Base-by-base conservation (phyloP, 495 filamentous ascomycete species). In the Clohesyomyces aquaticus region DNA sequence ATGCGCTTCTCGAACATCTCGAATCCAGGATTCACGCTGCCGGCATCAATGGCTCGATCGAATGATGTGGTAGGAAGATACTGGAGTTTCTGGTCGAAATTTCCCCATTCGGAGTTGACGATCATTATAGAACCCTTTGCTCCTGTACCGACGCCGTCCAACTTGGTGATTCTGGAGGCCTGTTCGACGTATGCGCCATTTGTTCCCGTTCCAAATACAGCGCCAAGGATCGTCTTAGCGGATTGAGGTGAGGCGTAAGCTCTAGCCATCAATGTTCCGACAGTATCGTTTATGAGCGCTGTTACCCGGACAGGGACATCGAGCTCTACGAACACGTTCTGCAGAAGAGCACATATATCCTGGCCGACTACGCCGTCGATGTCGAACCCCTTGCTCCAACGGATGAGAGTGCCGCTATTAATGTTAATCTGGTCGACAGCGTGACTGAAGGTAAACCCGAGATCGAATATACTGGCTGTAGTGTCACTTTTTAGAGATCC, bases 331-430 rank as follows among this genome's bases (percentile, higher is more conserved):
- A 98, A 76, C 29, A 91, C 89, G 42, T 80, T 83, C 77, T 96
- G 91, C 61, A 98, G 88, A 73, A 91, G 88, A 52, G 93, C 92
- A 43, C 96, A 92, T 21, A 97, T 91, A 74, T 98, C 93, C 10
- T 90, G 73, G 43, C 93, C 94, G 77, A 97, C 94, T 38, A 97
- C 94, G 29, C 93, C 94, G 43, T 87, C 83, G 75, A 98, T 97
- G 71, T 98, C 95, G 73, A 98, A 98, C 1, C 94, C 94, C 81
- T 98, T 98, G 62, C 93, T 98, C 94, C 94, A 98, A 61, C 93
- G 86, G 75, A 97, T 93, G 64, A 98, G 81, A 47, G 96, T 81
- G 68, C 94, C 94, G 72, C 96, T 90, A 70, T 98, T 91, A 71
- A 98, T 93, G 76, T 93, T 94, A 42, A 96, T 84, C 76, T 98